Evolutionary conservation across 1,284 basidiomycete genomes (phyloP), one percentile per base, ranked within the genome.

Genomic region (Papiliotrema nemorosa): DNA sequence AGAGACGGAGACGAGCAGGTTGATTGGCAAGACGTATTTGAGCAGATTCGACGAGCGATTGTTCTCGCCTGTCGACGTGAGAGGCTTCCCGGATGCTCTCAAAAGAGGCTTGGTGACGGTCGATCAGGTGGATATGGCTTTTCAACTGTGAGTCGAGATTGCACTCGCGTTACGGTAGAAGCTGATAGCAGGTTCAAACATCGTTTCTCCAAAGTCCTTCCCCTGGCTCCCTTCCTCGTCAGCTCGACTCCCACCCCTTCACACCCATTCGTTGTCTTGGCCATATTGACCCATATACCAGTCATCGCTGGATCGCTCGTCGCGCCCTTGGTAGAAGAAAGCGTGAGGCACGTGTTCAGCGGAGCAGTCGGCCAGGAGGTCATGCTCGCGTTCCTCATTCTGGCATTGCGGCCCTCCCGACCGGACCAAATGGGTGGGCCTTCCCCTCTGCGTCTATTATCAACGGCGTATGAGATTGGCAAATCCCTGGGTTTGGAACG

Each of bases 221-320:
- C 66, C 20, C 50, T 69, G 16, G 55, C 59, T 5, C 64, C 58
- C 7, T 69, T 64, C 29, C 50, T 64, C 13, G 50, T 57, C 10
- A 55, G 62, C 10, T 51, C 55, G 2, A 56, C 58, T 1, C 55
- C 64, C 0, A 33, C 55, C 2, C 66, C 66, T 2, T 27, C 39
- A 3, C 61, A 69, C 49, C 57, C 59, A 10, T 69, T 69, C 45
- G 57, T 66, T 22, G 38, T 62, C 13, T 50, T 61, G 14, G 64
- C 66, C 9, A 57, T 58, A 7, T 53, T 69, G 13, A 47, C 55
- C 20, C 60, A 60, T 47, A 50, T 64, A 0, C 58, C 55, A 0
- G 10, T 34, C 7, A 33, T 48, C 9, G 36, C 51, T 5, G 31
- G 58, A 14, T 13, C 40, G 5, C 31, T 42, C 5, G 52, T 59